Evolutionary conservation across 257 asterid species (phyloP), one percentile per base, ranked within the genome.

Genomic region (Perilla frutescens): DNA sequence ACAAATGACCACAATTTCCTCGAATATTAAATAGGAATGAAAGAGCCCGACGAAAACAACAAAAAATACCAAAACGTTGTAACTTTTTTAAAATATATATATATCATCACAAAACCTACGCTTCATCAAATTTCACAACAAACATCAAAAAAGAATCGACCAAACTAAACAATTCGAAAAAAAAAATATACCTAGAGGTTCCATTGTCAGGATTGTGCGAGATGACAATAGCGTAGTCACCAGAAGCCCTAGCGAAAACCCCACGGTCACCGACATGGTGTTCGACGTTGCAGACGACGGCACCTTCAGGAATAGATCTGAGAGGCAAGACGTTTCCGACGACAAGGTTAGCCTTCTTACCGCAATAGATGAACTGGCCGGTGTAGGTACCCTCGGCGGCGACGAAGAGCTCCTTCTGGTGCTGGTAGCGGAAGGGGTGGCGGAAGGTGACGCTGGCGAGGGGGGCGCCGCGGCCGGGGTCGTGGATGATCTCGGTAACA

Each of bases 361-460:
- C 90, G 34, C 87, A 81, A 80, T 81, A 86, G 8, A 86, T 57
- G 47, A 86, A 86, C 68, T 83, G 87, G 3, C 90, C 87, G 36
- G 90, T 86, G 77, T 83, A 86, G 70, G 83, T 81, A 0, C 90
- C 90, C 78, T 86, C 90, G 49, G 90, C 86, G 71, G 88, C 88
- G 54, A 86, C 83, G 76, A 86, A 83, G 32, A 86, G 87, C 80
- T 86, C 88, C 79, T 86, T 86, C 85, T 86, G 90, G 77, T 86
- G 90, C 82, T 86, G 77, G 82, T 57, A 83, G 5, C 88, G 82
- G 83, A 86, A 86, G 7, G 90, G 90, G 72, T 86, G 90, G 76
- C 90, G 88, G 83, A 85, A 86, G 72, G 87, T 84, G 60, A 86
- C 79, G n/a, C 86, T 77, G 0, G 90, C 88, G 1, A 85, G 78